Percentiles rank a stretch among this genome's conserved stretches.
These are phyloP conservation scores for Pelomyxa schiedti DNA, from an alignment of 78 protist species.

Conservation along the genomic window DNA sequence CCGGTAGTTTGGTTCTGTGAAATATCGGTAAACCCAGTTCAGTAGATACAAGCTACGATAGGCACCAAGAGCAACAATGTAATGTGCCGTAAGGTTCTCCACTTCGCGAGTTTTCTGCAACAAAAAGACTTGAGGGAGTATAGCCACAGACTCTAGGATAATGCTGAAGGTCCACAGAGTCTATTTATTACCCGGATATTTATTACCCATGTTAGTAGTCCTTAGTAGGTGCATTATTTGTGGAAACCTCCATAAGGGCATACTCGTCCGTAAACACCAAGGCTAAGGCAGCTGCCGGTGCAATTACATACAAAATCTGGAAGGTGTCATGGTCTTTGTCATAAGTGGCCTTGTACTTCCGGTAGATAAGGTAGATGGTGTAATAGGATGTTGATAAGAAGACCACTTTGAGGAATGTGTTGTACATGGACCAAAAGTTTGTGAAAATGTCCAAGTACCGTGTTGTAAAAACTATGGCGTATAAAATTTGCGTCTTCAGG, in stretches of 20 bases:
- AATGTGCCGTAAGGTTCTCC: conserved; percentile 68
- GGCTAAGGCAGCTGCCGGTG: conserved; percentile 49
- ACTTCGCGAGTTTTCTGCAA: conserved; percentile 68
- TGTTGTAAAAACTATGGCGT: conserved; percentile 53
- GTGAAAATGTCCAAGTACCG: conserved; percentile 75
- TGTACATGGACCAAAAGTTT: conserved; percentile 38
- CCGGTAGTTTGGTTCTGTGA: conserved; percentile 33
- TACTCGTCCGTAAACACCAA: conserved; percentile 26
- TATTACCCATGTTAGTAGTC: conserved; percentile 1
- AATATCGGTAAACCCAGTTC: conserved; percentile 88
- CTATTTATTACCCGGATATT: conserved; percentile 20
- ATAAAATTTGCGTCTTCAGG: conserved; percentile 65
- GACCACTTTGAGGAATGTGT: conserved; percentile 70
- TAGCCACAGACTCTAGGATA: conserved; percentile 91
- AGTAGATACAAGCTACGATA: conserved; percentile 87
- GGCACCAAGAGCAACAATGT: conserved; percentile 63
- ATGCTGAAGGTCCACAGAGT: conserved; percentile 88
- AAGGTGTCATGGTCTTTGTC: conserved; percentile 65
- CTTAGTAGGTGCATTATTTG: conserved; percentile 6
- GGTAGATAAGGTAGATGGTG: conserved; percentile 58
- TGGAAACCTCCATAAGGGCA: neutral
- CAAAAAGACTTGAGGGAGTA: conserved; percentile 90
- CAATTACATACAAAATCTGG: conserved; percentile 47
- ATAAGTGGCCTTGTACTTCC: conserved; percentile 45
- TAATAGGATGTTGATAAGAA: conserved; percentile 53